Conservation (phyloP, 768 basidiomycete species). For the Lentinula sp. region DNA sequence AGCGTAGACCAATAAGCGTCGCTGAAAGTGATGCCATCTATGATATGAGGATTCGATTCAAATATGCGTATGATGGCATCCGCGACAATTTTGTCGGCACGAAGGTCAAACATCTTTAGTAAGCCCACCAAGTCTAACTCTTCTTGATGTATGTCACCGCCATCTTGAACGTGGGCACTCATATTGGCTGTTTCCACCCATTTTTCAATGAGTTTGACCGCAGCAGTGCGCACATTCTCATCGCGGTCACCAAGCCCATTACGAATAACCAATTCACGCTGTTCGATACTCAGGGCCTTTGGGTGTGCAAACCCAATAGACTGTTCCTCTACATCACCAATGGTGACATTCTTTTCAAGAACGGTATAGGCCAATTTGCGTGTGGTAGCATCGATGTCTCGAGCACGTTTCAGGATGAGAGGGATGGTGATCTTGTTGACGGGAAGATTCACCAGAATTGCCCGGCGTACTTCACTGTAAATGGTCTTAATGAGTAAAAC, state of each 20-base stretch:
- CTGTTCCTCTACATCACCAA: slow-evolving; percentile 14
- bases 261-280: slow-evolving; percentile 72
- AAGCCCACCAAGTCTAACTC: slow-evolving; percentile 37
- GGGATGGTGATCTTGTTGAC: slow-evolving; percentile 49
- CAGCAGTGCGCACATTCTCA: slow-evolving; percentile 60
- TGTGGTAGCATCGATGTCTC: slow-evolving; percentile 71
- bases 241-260: slow-evolving; percentile 89
- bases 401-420: slow-evolving; percentile 64
- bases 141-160: slow-evolving; percentile 14
- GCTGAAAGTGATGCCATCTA: slow-evolving; percentile 68
- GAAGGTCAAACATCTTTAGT: slow-evolving; percentile 54
- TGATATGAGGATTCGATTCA: slow-evolving; percentile 53
- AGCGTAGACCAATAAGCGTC: slow-evolving; percentile 68
- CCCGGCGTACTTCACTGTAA: slow-evolving; percentile 80
- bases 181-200: slow-evolving; percentile 67
- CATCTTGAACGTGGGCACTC: slow-evolving; percentile 25
- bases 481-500: neutral
- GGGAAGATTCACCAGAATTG: slow-evolving; percentile 67
- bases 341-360: slow-evolving; percentile 35
- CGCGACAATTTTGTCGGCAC: slow-evolving; percentile 54
- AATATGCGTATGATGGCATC: slow-evolving; percentile 75
- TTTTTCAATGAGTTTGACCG: slow-evolving; percentile 59
- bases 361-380: slow-evolving; percentile 69
- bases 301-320: slow-evolving; percentile 57
- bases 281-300: slow-evolving; percentile 55